These are phyloP conservation scores for Parafenestella ontariensis DNA, from an alignment of 2,329 filamentous ascomycete genomes.

Conservation along the genomic window DNA sequence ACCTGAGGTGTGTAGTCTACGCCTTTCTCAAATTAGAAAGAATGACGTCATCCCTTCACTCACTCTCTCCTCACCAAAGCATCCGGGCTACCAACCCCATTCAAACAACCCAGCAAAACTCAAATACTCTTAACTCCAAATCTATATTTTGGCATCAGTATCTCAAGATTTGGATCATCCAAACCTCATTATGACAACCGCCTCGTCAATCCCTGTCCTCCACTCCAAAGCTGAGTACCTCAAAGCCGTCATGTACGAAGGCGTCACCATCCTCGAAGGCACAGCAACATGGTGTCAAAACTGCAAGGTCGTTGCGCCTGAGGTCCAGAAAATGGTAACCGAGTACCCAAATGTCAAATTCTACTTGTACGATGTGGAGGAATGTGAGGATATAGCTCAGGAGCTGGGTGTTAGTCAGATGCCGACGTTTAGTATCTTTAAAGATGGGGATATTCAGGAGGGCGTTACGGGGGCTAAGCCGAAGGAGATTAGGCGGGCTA, in stretches of 20 bases:
- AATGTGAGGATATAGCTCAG: conserved; percentile 40
- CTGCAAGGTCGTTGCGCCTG: conserved; percentile 37
- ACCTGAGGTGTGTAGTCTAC: neutral
- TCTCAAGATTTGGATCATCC: neutral
- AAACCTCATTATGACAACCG: neutral
- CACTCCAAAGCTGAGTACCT: conserved; percentile 37
- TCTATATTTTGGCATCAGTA: neutral
- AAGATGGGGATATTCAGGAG: conserved; percentile 38
- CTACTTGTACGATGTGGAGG: conserved; percentile 40
- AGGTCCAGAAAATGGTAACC: conserved; percentile 32
- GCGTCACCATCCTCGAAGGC: conserved; percentile 41
- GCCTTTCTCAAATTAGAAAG: conserved; percentile 2
- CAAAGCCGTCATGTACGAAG: conserved; percentile 38
- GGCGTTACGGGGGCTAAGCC: conserved; percentile 29
- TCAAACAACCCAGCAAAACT: neutral
- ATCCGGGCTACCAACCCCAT: neutral
- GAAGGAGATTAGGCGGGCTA: conserved; percentile 31
- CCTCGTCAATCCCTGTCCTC: conserved; percentile 25
- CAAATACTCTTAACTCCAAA: neutral
- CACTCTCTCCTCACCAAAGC: neutral
- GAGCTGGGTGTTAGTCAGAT: conserved; percentile 37
- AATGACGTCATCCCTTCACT: conserved; percentile 6
- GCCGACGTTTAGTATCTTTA: conserved; percentile 39
- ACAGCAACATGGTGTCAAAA: conserved; percentile 40
- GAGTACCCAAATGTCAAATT: conserved; percentile 36